phyloP scores from a whole-genome alignment of 345 rosid species.

The Kernera saxatilis region DNA sequence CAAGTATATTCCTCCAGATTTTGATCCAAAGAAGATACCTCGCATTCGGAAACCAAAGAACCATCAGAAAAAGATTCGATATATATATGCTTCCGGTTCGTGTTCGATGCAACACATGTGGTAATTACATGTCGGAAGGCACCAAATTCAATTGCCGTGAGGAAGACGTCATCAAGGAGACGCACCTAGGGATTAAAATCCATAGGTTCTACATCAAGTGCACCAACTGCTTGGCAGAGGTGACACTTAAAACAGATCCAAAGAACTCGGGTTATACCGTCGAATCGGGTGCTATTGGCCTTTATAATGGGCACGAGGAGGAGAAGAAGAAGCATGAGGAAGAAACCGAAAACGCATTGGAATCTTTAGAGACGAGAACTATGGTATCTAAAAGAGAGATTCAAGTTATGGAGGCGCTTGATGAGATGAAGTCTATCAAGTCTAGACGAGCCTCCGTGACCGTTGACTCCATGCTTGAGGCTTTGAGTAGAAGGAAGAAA shows the following conservation, averaged over 20 bases:
- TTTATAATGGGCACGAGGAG: constrained; percentile 34
- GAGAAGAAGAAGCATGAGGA: constrained; percentile 39
- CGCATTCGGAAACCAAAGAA: constrained; percentile 18
- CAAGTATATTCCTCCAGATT: constrained; percentile 74
- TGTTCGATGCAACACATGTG: constrained; percentile 67
- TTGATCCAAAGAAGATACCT: constrained; percentile 71
- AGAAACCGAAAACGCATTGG: constrained; percentile 66
- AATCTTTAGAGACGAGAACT: constrained; percentile 57
- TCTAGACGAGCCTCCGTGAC: constrained; percentile 71
- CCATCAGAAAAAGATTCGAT: constrained; percentile 64
- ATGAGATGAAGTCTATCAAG: constrained; percentile 75
- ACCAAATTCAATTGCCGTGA: constrained; percentile 76
- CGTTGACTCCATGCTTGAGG: constrained; percentile 73
- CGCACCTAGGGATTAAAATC: constrained; percentile 28
- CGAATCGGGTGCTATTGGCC: constrained; percentile 60
- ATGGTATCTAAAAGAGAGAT: constrained; percentile 70
- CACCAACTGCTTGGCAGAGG: constrained; percentile 65
- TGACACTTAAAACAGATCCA: constrained; percentile 65
- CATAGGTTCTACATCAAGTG: constrained; percentile 78
- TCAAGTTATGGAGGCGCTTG: constrained; percentile 73
- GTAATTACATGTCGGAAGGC: constrained; percentile 71
- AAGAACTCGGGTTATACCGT: constrained; percentile 59
- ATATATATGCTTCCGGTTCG: constrained; percentile 88
- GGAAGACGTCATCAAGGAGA: constrained; percentile 62
- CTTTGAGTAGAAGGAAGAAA: constrained; percentile 53